A percentile compares a stretch with the other conserved stretches of the same genome.
These are phyloP conservation scores for Termitomyces sp. DNA, from an alignment of 768 basidiomycete species.

Conservation along the genomic window DNA sequence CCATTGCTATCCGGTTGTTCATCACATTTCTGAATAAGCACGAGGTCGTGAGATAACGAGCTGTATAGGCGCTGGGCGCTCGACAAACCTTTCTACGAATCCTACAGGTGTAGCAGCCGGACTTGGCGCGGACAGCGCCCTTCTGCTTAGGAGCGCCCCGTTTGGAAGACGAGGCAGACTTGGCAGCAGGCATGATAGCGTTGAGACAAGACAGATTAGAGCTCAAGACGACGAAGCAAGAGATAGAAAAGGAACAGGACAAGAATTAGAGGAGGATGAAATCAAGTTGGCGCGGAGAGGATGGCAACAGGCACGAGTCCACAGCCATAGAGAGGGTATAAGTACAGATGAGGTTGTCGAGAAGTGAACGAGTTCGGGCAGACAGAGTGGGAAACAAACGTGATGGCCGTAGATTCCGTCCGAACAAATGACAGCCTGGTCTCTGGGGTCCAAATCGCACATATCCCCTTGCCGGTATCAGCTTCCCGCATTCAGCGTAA, in stretches of 20 bases:
- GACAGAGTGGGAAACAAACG: conserved; percentile 11
- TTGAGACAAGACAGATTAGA: conserved; percentile 10
- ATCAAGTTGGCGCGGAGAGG: conserved; percentile 12
- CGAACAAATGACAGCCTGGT: conserved; percentile 8
- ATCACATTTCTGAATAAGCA: conserved; percentile 67
- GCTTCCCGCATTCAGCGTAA: background rate
- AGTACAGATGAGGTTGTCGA: conserved; percentile 21
- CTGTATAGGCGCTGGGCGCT: conserved; percentile 9
- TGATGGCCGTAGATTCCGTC: background rate
- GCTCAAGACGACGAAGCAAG: background rate
- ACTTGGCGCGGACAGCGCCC: conserved; percentile 80
- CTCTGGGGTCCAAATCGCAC: conserved; percentile 13
- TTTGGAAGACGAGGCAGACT: conserved; percentile 36
- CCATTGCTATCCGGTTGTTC: conserved; percentile 59
- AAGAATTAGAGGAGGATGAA: background rate
- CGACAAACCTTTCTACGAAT: conserved; percentile 72
- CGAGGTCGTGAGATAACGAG: conserved; percentile 15
- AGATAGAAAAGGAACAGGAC: background rate
- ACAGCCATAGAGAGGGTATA: conserved; percentile 26
- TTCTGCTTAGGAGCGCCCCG: conserved; percentile 64
- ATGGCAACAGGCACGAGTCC: conserved; percentile 12
- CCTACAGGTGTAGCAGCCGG: conserved; percentile 85
- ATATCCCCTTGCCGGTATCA: background rate
- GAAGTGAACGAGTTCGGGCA: conserved; percentile 13
- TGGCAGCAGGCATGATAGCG: conserved; percentile 32